phyloP scores from a whole-genome alignment of 2,329 filamentous ascomycete genomes.

The Ilyonectria sp. region DNA sequence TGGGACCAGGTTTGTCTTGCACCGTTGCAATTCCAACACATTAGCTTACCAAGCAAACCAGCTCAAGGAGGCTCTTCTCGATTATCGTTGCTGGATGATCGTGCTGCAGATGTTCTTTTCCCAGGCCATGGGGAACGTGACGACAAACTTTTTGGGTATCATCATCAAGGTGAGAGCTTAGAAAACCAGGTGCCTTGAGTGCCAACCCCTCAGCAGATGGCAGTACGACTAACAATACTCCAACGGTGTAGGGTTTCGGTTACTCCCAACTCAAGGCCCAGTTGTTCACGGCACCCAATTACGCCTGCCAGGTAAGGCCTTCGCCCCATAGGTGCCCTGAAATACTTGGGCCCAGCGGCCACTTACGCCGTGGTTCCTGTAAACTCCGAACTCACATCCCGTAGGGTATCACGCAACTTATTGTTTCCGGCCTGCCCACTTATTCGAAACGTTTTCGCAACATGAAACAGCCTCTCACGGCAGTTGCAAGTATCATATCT shows the following conservation, averaged over 20 bases:
- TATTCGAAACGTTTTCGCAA: not conserved
- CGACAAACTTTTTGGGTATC: slow-evolving; percentile 1
- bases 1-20: not conserved
- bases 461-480: slow-evolving; percentile 2
- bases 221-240: not conserved
- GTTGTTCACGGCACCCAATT: slow-evolving; percentile 1
- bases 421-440: not conserved
- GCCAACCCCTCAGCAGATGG: not conserved
- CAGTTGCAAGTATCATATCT: slow-evolving; percentile 1
- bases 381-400: not conserved
- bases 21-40: too few species aligned
- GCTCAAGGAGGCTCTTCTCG: not conserved
- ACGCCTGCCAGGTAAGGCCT: not conserved
- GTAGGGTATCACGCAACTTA: not conserved
- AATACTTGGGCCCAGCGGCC: too few species aligned
- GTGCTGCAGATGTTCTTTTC: slow-evolving; percentile 3
- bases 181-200: not conserved
- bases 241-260: slow-evolving; percentile 1
- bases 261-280: slow-evolving; percentile 1
- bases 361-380: too few species aligned
- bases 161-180: not conserved
- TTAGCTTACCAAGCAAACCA: too few species aligned
- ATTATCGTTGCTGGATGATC: slow-evolving; percentile 2
- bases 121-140: not conserved
- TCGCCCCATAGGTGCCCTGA: not conserved